Percentiles rank a stretch among this genome's conserved stretches.
These are phyloP conservation scores for Apiotrichum gamsii DNA, from an alignment of 1,284 basidiomycete genomes.

Conservation along the genomic window DNA sequence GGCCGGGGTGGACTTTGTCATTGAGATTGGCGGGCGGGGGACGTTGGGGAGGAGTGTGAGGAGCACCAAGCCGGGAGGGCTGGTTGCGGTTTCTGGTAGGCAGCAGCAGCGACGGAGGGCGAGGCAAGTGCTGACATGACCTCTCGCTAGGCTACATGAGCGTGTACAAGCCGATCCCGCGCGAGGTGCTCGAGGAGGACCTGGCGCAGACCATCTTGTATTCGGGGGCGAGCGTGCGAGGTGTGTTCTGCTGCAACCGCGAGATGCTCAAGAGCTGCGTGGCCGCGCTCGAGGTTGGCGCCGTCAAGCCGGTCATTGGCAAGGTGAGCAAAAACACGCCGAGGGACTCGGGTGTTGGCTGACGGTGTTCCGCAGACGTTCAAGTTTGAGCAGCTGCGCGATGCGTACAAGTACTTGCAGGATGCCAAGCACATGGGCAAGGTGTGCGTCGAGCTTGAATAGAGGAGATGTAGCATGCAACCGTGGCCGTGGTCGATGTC, in stretches of 20 bases:
- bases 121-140: no score
- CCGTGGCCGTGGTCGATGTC: no score
- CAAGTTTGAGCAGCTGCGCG: slow-evolving; percentile 42
- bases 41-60: slow-evolving; percentile 31
- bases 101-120: no score
- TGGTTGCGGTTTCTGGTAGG: slow-evolving; percentile 35
- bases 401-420: slow-evolving; percentile 46
- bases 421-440: slow-evolving; percentile 42
- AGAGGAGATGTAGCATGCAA: background rate
- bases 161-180: slow-evolving; percentile 24
- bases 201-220: slow-evolving; percentile 31
- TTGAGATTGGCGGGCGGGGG: slow-evolving; percentile 41
- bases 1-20: slow-evolving; percentile 35
- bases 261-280: slow-evolving; percentile 46
- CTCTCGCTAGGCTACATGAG: slow-evolving; percentile 29
- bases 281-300: slow-evolving; percentile 38
- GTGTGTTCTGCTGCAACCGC: slow-evolving; percentile 47
- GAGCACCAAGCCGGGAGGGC: slow-evolving; percentile 26
- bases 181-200: slow-evolving; percentile 30
- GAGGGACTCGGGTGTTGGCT: background rate
- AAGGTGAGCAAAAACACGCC: slow-evolving; percentile 26
- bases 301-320: slow-evolving; percentile 47
- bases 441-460: slow-evolving; percentile 32
- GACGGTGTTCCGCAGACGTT: slow-evolving; percentile 24
- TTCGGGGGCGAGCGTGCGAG: slow-evolving; percentile 37